Evolutionary conservation across 2,329 filamentous ascomycete genomes (phyloP).

Genomic region (Esteya vermicola): DNA sequence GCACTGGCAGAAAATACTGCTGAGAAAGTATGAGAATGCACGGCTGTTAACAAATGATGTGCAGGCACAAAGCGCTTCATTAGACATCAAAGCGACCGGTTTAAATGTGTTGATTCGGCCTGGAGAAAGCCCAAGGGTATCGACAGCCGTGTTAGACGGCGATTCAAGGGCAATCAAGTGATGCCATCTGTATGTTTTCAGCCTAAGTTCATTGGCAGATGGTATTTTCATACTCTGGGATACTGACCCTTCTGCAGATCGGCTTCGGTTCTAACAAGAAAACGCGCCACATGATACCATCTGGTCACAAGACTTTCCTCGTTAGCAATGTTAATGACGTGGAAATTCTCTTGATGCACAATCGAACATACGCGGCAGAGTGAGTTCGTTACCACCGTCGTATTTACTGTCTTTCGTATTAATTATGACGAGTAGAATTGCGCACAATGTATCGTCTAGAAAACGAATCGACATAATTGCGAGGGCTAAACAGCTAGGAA

Average conservation of each 20-base stretch:
- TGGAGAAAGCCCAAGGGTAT: constrained; percentile 99
- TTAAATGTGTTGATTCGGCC: constrained; percentile 77
- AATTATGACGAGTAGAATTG: constrained; percentile 52
- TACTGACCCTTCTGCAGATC: constrained; percentile 47
- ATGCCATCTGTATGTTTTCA: constrained; percentile 85
- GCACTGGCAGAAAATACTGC: neutral
- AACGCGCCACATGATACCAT: constrained; percentile 97
- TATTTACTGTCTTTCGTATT: neutral
- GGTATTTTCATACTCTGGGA: neutral
- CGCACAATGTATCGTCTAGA: constrained; percentile 92
- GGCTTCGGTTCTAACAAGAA: constrained; percentile 99
- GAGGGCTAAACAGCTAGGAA: constrained; percentile 93
- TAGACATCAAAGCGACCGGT: constrained; percentile 95
- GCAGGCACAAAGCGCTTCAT: constrained; percentile 88
- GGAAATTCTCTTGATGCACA: constrained; percentile 99
- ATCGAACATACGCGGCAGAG: constrained; percentile 97
- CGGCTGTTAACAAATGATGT: neutral
- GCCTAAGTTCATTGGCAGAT: neutral
- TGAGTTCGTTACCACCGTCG: constrained; percentile 37
- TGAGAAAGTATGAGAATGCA: constrained; percentile 2
- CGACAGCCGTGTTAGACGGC: constrained; percentile 90
- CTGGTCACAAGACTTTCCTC: constrained; percentile 98
- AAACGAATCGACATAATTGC: constrained; percentile 98
- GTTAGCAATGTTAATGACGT: constrained; percentile 94
- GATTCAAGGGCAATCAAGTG: constrained; percentile 87